Base-by-base conservation (phyloP, 1,284 basidiomycete genomes). In the Marasmius oreades region DNA sequence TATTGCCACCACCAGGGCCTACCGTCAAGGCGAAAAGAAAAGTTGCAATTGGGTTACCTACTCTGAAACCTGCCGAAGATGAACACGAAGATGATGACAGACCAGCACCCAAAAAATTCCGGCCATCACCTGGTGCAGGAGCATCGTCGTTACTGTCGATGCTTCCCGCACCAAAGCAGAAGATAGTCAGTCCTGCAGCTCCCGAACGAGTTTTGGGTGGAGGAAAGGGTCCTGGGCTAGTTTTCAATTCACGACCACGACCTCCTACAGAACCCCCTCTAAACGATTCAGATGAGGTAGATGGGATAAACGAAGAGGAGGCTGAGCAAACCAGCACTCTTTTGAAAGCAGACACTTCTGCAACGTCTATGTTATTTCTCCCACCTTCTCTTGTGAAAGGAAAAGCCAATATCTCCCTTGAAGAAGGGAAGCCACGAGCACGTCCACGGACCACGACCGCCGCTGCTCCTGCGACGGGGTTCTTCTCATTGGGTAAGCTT, bases 141-240 rank as follows among this genome's bases (percentile, higher is more conserved):
- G 69, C 68, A 16, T 91, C 90, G 0, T 79, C 83, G 1, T 67
- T 92, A 47, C 66, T 92, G 24, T 79, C 80, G 1, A 90, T 91
- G 84, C 76, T 92, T 7, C 90, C 90, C 48, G 81, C 84, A 0
- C 90, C 89, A 3, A 90, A 86, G 69, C 78, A 80, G 61, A 80
- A 77, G 54, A 74, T 69, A n/a, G 73, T 78, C 11, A 65, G 73
- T 2, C 62, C 67, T n/a, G 67, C 75, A 7, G 66, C 72, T 20
- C 70, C 78, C 16, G 76, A 83, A 60, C 75, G 83, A 39, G 79
- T 88, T 10, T 76, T 92, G 5, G 89, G 89, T 4, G 81, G 79
- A 7, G 86, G 87, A 8, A 70, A 73, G 34, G 80, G 82, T 0
- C 80, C 79, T 16, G 82, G 85, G 1, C 67, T 89, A 5, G 77